Base-by-base conservation (phyloP, 2,329 filamentous ascomycete genomes). In the Magnaporthiopsis poae region DNA sequence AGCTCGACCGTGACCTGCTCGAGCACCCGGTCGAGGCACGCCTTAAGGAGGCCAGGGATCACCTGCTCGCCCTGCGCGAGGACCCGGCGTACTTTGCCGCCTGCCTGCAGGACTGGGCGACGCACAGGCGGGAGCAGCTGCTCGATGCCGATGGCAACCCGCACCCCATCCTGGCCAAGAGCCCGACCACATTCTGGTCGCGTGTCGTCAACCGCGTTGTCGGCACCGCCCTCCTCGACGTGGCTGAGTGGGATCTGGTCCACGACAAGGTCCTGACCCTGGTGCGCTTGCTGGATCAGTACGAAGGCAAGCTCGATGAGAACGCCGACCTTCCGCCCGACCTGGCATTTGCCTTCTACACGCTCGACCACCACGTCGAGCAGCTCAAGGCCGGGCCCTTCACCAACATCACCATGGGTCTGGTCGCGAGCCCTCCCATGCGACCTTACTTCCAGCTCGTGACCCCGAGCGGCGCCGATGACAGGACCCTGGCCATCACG, bases 1-100 rank as follows among this genome's bases (percentile, higher is more conserved):
- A 18, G 3, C 65, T 66, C 18, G 61, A 66, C 31, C 59, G 64
- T 12, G 31, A 62, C 1, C 61, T 68, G 36, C 66, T 67, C 7
- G 61, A 68, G 27, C 66, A 68, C 25, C 52, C 63, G 1, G 64
- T 69, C 13, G 56, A 68, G 18, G 68, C 70, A 31, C 69, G 68
- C 61, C 61, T 63, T 0, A 33, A 39, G 18, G 66, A 67, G 56
- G 67, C 69, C 21, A 67, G 69, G 60, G 68, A 71, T 59, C 69
- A 70, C 27, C 62, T 71, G 1, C 65, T 65, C 63, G 69, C 69
- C 5, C 63, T 71, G 62, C 69, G 67, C 5, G 68, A 70, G 33
- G 68, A 71, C 46, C 70, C 69, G 3, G 67, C 60, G 5, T 70
- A 69, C 67, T 67, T 71, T 31, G 35, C 36, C 2, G 62, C 33